A percentile compares a stretch with the other conserved stretches of the same genome.
These are phyloP conservation scores for Beauveria australis DNA, from an alignment of 2,329 filamentous ascomycete genomes.

Conservation along the genomic window DNA sequence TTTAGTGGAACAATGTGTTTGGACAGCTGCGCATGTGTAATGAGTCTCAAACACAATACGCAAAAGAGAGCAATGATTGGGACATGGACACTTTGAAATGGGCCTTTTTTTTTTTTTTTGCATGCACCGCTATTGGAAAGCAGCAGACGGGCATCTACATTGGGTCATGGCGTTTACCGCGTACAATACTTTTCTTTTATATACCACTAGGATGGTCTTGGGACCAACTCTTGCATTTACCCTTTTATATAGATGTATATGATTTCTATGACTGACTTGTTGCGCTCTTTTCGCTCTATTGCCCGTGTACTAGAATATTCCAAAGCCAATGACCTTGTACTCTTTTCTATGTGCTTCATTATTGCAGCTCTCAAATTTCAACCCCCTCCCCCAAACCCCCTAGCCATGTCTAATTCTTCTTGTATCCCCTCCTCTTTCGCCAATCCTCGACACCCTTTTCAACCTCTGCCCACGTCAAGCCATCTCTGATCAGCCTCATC, in stretches of 20 bases:
- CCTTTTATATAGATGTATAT: background rate
- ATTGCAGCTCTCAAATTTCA: background rate
- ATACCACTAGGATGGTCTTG: background rate
- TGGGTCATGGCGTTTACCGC: background rate
- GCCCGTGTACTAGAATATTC: background rate
- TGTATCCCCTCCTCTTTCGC: constrained; percentile 59
- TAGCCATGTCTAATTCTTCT: background rate
- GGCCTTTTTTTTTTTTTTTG: background rate
- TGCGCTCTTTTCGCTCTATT: background rate
- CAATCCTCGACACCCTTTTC: constrained; percentile 74
- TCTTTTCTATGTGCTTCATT: background rate
- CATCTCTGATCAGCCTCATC: constrained; percentile 75
- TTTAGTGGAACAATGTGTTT: background rate
- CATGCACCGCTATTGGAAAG: background rate
- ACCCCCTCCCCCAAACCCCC: no score
- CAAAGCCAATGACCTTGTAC: background rate
- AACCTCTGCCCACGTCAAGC: constrained; percentile 67
- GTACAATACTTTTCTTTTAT: constrained; percentile 1
- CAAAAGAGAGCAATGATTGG: background rate
- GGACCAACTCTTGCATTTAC: background rate
- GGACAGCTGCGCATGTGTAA: background rate
- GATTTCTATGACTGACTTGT: background rate
- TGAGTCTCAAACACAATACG: background rate
- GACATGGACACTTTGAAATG: background rate
- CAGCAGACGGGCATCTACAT: background rate